Conservation (phyloP, 2,329 filamentous ascomycete species). For the Aspergillus sojae region DNA sequence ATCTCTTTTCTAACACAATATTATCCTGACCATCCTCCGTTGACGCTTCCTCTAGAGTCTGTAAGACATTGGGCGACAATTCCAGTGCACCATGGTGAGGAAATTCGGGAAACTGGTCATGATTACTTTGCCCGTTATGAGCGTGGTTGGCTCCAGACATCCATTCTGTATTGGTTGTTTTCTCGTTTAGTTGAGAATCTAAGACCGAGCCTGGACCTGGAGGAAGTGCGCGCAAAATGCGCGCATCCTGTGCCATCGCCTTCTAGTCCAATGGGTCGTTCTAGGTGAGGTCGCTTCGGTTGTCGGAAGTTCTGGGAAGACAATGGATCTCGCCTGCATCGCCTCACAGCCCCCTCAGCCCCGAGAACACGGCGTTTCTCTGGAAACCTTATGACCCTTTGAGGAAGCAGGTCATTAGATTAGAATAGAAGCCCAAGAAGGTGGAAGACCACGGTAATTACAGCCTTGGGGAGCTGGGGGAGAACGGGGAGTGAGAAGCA, state of each 20-base stretch:
- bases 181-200: slow-evolving; percentile 26
- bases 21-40: slow-evolving; percentile 17
- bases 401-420: slow-evolving; percentile 1
- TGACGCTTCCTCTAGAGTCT: slow-evolving; percentile 19
- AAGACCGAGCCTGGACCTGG: slow-evolving; percentile 22
- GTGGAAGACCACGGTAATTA: background rate
- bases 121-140: slow-evolving; percentile 19
- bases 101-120: slow-evolving; percentile 23
- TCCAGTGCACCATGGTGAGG: slow-evolving; percentile 25
- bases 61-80: slow-evolving; percentile 23
- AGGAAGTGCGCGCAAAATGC: slow-evolving; percentile 25
- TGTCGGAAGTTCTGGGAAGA: slow-evolving; percentile 25
- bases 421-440: background rate
- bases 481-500: background rate
- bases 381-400: slow-evolving; percentile 1
- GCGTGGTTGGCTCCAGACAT: slow-evolving; percentile 13
- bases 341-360: slow-evolving; percentile 22
- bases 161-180: slow-evolving; percentile 20
- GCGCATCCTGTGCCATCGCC: slow-evolving; percentile 38
- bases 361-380: slow-evolving; percentile 7
- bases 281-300: slow-evolving; percentile 23
- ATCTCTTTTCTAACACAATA: slow-evolving; percentile 14
- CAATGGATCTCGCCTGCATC: slow-evolving; percentile 28
- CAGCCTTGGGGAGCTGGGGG: background rate
- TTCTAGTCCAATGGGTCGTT: slow-evolving; percentile 22